Percentiles rank a stretch among this genome's conserved stretches.
These are phyloP conservation scores for Diaporthe humulicola DNA, from an alignment of 2,329 filamentous ascomycete genomes.

Conservation along the genomic window DNA sequence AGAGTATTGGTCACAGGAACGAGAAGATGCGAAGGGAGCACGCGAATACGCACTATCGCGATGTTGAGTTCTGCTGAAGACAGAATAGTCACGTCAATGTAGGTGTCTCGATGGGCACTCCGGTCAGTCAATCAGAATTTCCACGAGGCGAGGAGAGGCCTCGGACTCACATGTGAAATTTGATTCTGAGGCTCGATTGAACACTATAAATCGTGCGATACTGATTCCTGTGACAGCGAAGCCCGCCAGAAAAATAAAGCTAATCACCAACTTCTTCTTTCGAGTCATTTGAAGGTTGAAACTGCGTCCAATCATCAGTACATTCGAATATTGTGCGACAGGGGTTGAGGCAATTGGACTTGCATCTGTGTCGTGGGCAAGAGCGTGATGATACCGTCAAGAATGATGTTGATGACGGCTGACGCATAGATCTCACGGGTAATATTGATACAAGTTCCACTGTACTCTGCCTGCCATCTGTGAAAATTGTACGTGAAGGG, in stretches of 20 bases:
- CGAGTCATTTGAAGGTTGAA: neutral
- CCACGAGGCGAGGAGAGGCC: fast-evolving
- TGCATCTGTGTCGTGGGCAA: neutral
- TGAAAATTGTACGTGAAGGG: neutral
- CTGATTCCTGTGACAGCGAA: neutral
- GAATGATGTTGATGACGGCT: neutral
- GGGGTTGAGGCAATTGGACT: neutral
- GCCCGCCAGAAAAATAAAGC: neutral
- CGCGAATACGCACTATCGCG: neutral
- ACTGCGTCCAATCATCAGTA: neutral
- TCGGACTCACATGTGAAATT: neutral
- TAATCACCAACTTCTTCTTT: neutral
- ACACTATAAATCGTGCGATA: neutral
- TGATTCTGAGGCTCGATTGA: too few species aligned
- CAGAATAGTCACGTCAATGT: neutral
- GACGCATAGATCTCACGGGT: neutral
- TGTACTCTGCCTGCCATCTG: neutral
- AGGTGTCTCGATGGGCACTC: neutral
- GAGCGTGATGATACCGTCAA: neutral
- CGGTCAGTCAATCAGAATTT: neutral
- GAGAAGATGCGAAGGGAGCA: neutral
- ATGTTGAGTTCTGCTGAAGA: neutral
- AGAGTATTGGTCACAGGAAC: neutral
- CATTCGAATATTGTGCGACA: neutral
- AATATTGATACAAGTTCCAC: neutral